Base-by-base conservation (phyloP, 108 stramenopile genomes). In the Skeletonema potamos region DNA sequence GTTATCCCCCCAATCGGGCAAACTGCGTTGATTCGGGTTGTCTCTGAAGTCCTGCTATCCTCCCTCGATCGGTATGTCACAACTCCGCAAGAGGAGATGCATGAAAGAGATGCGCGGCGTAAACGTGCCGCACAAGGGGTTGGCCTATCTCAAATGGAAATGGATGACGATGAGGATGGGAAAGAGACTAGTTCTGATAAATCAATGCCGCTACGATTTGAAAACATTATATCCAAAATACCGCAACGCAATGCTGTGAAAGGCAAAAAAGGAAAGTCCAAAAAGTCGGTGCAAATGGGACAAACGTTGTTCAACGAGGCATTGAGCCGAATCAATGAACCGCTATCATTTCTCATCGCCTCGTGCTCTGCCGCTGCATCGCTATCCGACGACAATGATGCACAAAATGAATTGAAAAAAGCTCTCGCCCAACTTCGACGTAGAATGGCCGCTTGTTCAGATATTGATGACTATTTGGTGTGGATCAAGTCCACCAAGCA, bases 31-130 rank as follows among this genome's bases (percentile, higher is more conserved):
- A 61, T 70, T 30, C 15, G 58, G 9, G 10, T 66, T 4, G 65
- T 78, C 6, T 71, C 64, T 41, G 58, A 55, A 33, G 66, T 78
- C 41, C 51, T 78, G 18, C 32, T 22, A 39, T 58, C 64, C 10
- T 68, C 68, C 48, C 32, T 78, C 27, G 77, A 71, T 46, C 68
- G 77, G n/a, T 78, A 66, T 44, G 36, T 78, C 6, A 78, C 64
- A 18, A 66, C 65, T 3, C 77, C 77, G 20, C 55, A 65, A 15
- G 77, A 78, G 27, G 59, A 78, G n/a, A 32, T 55, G 10, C 58
- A 48, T 15, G 69, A 71, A 17, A 64, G 57, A 39, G 59, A 66
- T 48, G 77, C 77, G 22, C 61, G 77, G 44, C 54, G 58, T 12
- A 10, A 71, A 59, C 64, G 77, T 10, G 64, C 63, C 12, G 68